These are phyloP conservation scores for Pseudomicrostroma phylloplanum DNA, from an alignment of 1,284 basidiomycete genomes.

Conservation along the genomic window DNA sequence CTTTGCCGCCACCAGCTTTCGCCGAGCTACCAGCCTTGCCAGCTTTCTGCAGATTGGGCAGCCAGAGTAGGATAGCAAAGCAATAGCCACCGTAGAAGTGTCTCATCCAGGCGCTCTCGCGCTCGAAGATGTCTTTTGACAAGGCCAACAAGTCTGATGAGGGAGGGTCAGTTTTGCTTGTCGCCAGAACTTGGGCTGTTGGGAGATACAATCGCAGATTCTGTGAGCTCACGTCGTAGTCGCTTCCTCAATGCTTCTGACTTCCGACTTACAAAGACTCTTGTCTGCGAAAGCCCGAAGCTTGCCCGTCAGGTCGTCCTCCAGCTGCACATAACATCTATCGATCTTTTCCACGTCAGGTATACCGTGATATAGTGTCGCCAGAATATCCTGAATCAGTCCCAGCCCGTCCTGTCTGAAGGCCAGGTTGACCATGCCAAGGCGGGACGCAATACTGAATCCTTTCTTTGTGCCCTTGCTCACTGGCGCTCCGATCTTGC, in stretches of 20 bases:
- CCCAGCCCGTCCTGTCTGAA: not conserved
- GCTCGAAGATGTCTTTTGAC: not conserved
- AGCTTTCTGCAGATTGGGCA: not conserved
- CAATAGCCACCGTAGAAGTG: constrained; percentile 7
- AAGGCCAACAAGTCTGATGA: not conserved
- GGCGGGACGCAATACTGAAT: not conserved
- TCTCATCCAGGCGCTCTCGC: constrained; percentile 1
- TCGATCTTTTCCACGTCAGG: constrained; percentile 3
- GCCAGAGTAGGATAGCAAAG: constrained; percentile 6
- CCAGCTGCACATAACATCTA: not conserved
- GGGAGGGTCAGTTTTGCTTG: not conserved
- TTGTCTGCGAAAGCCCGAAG: not conserved
- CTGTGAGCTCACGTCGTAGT: not conserved
- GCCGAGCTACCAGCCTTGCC: not conserved
- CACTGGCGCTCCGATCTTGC: not conserved
- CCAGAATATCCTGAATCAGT: not conserved
- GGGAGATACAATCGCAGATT: too few relatives aligned
- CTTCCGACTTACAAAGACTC: not conserved
- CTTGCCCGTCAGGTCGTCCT: constrained; percentile 3
- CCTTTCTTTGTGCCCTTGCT: not conserved
- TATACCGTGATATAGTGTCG: not conserved
- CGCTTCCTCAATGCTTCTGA: not conserved
- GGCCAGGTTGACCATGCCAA: not conserved
- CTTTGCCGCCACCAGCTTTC: not conserved
- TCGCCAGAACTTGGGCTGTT: too few relatives aligned